Evolutionary conservation across 345 rosid genomes (phyloP).

Genomic region (Psidium friedrichsthalianum): DNA sequence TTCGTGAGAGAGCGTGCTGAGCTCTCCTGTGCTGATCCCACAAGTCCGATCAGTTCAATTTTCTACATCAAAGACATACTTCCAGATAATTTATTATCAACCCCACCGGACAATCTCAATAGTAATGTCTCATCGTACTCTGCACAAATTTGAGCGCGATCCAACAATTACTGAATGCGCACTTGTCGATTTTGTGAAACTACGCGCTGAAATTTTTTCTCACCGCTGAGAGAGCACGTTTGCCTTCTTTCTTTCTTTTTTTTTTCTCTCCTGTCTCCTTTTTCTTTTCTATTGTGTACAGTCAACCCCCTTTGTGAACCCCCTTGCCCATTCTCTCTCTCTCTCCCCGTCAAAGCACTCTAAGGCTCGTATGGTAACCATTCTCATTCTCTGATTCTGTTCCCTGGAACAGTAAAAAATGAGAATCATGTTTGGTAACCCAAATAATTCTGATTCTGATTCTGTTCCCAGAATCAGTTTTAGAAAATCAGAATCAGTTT

Average conservation of each 20-base stretch:
- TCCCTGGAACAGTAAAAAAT: too few species aligned
- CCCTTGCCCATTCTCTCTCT: too few species aligned
- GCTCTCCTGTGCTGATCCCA: neutral
- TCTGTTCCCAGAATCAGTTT: too few species aligned
- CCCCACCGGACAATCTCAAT: neutral
- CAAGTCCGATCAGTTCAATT: neutral
- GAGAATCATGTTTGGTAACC: too few species aligned
- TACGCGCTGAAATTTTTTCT: neutral
- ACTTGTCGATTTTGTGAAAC: neutral
- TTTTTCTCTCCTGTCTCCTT: fast-evolving
- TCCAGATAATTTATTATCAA: neutral
- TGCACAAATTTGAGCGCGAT: neutral
- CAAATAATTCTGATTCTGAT: too few species aligned
- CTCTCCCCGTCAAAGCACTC: too few species aligned
- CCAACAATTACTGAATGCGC: neutral
- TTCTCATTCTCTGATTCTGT: too few species aligned
- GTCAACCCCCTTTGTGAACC: neutral
- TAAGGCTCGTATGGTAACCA: too few species aligned
- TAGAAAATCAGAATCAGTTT: too few species aligned
- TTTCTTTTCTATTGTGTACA: neutral
- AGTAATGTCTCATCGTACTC: neutral
- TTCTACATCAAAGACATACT: neutral
- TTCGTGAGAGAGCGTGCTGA: neutral
- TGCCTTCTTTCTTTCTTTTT: neutral
- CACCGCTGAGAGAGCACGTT: neutral